Conservation (phyloP, 768 basidiomycete species). For the Pulveroboletus frians region DNA sequence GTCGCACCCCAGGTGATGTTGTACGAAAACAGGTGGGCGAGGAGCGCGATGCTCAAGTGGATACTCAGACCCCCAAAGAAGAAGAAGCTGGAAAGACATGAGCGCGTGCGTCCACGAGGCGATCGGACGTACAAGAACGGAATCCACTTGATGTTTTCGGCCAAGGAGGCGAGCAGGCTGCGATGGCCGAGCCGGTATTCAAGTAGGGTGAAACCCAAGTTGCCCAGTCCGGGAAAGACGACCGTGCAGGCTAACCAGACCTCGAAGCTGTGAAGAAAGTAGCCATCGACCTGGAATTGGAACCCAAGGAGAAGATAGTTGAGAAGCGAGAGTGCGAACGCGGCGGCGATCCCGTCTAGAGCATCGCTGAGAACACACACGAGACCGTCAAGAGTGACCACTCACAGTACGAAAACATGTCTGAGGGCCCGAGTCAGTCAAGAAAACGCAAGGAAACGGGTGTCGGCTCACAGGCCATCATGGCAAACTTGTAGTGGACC, state of each 20-base stretch:
- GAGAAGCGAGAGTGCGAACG: slow-evolving; percentile 59
- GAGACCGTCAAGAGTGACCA: neutral
- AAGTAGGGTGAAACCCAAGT: slow-evolving; percentile 65
- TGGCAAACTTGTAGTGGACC: slow-evolving; percentile 74
- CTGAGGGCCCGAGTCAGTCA: slow-evolving; percentile 15
- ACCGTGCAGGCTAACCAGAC: slow-evolving; percentile 75
- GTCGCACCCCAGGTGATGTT: slow-evolving; percentile 58
- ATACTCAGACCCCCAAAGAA: slow-evolving; percentile 54
- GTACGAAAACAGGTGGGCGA: slow-evolving; percentile 55
- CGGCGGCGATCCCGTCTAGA: slow-evolving; percentile 55
- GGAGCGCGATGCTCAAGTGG: slow-evolving; percentile 47
- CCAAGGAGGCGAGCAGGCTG: slow-evolving; percentile 16
- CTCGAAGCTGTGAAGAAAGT: slow-evolving; percentile 75
- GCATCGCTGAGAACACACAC: neutral
- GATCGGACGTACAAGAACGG: slow-evolving; percentile 33
- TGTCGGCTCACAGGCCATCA: slow-evolving; percentile 43
- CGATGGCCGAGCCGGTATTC: slow-evolving; percentile 65
- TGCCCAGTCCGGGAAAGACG: slow-evolving; percentile 72
- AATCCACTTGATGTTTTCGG: slow-evolving; percentile 28
- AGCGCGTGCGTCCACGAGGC: too few relatives aligned
- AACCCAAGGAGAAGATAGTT: slow-evolving; percentile 78
- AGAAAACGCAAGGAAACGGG: neutral
- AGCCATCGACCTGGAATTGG: slow-evolving; percentile 63
- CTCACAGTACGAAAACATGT: slow-evolving; percentile 52
- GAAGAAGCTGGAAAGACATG: slow-evolving; percentile 33